Conservation (phyloP, 2,329 filamentous ascomycete genomes). For the Ceratocystis harringtonii region DNA sequence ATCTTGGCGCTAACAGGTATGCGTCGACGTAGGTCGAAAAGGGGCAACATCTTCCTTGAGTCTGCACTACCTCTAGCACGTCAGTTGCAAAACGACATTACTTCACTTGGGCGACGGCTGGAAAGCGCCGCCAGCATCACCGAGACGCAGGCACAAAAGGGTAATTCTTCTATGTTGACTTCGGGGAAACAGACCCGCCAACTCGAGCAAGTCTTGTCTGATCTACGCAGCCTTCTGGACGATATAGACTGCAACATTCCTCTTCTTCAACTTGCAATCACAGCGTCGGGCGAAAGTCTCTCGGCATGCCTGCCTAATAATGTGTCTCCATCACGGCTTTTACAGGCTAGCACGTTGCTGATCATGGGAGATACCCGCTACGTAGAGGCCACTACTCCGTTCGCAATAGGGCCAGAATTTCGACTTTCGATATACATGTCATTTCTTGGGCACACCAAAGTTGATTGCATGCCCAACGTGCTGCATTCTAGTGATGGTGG, state of each 20-base stretch:
- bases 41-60: slow-evolving; percentile 51
- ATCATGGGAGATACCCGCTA: slow-evolving; percentile 79
- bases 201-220: slow-evolving; percentile 52
- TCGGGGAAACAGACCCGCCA: slow-evolving; percentile 34
- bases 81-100: slow-evolving; percentile 68
- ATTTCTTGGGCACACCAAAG: slow-evolving; percentile 57
- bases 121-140: slow-evolving; percentile 44
- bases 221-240: slow-evolving; percentile 59
- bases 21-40: slow-evolving; percentile 29
- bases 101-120: slow-evolving; percentile 59
- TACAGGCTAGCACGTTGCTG: slow-evolving; percentile 86
- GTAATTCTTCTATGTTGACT: background rate
- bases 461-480: background rate
- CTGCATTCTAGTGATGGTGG: background rate
- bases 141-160: background rate
- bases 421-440: slow-evolving; percentile 88
- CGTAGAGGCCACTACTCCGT: slow-evolving; percentile 41
- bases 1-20: background rate
- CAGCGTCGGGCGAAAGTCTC: slow-evolving; percentile 77
- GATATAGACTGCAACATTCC: slow-evolving; percentile 86
- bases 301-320: slow-evolving; percentile 64
- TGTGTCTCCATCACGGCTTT: slow-evolving; percentile 75
- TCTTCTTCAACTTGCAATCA: slow-evolving; percentile 83
- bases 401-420: slow-evolving; percentile 80
- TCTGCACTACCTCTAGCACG: slow-evolving; percentile 74